Conservation (phyloP, 2,329 filamentous ascomycete genomes). For the Nothophoma quercina region DNA sequence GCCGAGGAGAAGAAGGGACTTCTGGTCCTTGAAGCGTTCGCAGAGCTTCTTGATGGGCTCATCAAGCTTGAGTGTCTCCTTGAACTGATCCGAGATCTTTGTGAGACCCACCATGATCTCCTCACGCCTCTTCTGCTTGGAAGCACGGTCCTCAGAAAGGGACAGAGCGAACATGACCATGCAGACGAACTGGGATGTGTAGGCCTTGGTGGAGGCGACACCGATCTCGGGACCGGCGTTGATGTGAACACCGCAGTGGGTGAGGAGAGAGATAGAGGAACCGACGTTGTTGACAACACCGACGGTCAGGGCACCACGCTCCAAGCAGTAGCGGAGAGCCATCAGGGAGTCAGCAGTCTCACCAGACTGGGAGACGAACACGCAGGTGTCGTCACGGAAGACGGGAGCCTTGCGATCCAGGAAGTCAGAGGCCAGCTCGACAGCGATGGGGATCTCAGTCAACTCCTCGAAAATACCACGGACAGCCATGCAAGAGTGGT, state of each 20-base stretch:
- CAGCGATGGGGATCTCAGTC: conserved; percentile 95
- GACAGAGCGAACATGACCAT: conserved; percentile 99
- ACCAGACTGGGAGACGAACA: conserved; percentile 98
- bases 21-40: conserved; percentile 95
- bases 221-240: conserved; percentile 98
- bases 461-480: conserved; percentile 97
- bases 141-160: conserved; percentile 93
- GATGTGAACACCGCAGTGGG: conserved; percentile 99
- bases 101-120: conserved; percentile 95
- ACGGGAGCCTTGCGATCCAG: conserved; percentile 95
- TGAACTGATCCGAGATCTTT: conserved; percentile 90
- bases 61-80: conserved; percentile 88
- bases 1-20: conserved; percentile 90
- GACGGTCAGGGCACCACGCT: conserved; percentile 95
- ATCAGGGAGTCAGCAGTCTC: conserved; percentile 98
- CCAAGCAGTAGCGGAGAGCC: conserved; percentile 96
- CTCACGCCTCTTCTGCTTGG: conserved; percentile 87
- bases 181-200: conserved; percentile 98
- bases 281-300: conserved; percentile 99
- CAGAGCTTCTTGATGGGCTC: conserved; percentile 94
- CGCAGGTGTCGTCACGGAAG: conserved; percentile 98
- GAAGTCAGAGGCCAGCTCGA: conserved; percentile 98
- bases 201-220: conserved; percentile 98
- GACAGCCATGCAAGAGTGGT: conserved; percentile 99
- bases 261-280: conserved; percentile 97